A percentile compares a stretch with the other conserved stretches of the same genome.
Evolutionary conservation across 352 stramenopile species (phyloP).

Genomic region (Globisporangium cystogenes): DNA sequence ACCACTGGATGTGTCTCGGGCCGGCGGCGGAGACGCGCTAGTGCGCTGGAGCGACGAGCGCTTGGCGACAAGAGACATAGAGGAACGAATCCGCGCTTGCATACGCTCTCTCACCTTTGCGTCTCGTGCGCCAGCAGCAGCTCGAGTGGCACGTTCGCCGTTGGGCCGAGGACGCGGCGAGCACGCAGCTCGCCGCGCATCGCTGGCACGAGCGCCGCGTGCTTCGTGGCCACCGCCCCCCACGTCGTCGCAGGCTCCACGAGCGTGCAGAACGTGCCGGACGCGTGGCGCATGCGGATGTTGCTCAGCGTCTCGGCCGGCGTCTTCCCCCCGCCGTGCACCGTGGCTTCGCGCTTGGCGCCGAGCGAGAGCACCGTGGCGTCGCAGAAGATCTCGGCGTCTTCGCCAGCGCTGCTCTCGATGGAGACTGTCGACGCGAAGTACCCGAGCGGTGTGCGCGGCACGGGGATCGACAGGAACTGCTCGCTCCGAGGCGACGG

Average conservation of each 20-base stretch:
- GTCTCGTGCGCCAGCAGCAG: slow-evolving; percentile 28
- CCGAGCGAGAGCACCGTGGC: slow-evolving; percentile 57
- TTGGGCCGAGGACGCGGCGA: slow-evolving; percentile 48
- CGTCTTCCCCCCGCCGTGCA: slow-evolving; percentile 66
- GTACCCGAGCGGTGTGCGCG: slow-evolving; percentile 21
- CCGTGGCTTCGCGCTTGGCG: slow-evolving; percentile 49
- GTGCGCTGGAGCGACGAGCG: slow-evolving; percentile 5
- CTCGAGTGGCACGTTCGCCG: slow-evolving; percentile 29
- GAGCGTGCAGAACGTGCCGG: slow-evolving; percentile 72
- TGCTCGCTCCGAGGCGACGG: slow-evolving; percentile 8
- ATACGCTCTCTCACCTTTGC: not conserved
- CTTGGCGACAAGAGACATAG: not conserved
- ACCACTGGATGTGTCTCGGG: slow-evolving; percentile 80
- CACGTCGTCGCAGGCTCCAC: slow-evolving; percentile 46
- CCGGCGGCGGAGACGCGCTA: slow-evolving; percentile 2
- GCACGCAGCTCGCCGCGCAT: slow-evolving; percentile 47
- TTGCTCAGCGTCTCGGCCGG: slow-evolving; percentile 80
- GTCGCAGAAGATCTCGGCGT: slow-evolving; percentile 51
- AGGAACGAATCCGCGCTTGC: not conserved
- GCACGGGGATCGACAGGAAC: slow-evolving; percentile 54
- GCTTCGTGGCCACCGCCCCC: slow-evolving; percentile 32
- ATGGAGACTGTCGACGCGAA: not conserved
- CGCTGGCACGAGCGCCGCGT: slow-evolving; percentile 31
- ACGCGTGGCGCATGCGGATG: slow-evolving; percentile 83
- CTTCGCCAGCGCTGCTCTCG: not conserved